phyloP scores from a whole-genome alignment of 768 basidiomycete genomes.

The Tylopilus rubrobrunneus region DNA sequence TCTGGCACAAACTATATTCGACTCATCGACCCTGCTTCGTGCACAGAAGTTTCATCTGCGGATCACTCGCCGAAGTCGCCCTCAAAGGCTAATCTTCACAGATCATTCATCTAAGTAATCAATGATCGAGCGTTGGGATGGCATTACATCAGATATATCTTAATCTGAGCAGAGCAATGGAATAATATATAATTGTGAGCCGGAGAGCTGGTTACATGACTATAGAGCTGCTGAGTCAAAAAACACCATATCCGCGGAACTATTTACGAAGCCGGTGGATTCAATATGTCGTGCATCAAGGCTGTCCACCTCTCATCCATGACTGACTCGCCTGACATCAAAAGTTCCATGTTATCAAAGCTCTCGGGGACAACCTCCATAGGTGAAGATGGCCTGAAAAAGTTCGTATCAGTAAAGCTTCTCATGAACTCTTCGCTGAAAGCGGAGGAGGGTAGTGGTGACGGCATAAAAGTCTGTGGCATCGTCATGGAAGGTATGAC shows the following conservation, averaged over 20 bases:
- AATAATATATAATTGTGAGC: slow-evolving; percentile 1
- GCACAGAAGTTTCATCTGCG: slow-evolving; percentile 22
- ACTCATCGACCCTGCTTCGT: slow-evolving; percentile 18
- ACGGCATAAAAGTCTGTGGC: slow-evolving; percentile 3
- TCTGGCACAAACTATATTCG: slow-evolving; percentile 16
- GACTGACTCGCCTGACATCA: slow-evolving; percentile 54
- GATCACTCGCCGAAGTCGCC: slow-evolving; percentile 20
- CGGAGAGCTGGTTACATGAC: not conserved
- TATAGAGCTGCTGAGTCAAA: not conserved
- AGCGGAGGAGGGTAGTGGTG: not conserved
- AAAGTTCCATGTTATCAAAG: slow-evolving; percentile 31
- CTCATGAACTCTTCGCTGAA: slow-evolving; percentile 21
- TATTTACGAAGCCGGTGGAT: slow-evolving; percentile 26
- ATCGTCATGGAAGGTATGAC: slow-evolving; percentile 2
- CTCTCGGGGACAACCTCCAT: not conserved
- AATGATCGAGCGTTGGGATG: slow-evolving; percentile 21
- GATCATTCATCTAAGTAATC: slow-evolving; percentile 26
- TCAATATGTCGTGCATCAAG: slow-evolving; percentile 59
- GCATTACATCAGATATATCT: slow-evolving; percentile 19
- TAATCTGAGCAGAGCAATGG: slow-evolving; percentile 12
- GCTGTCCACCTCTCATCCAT: slow-evolving; percentile 66
- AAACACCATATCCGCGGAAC: not conserved
- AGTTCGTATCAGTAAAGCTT: slow-evolving; percentile 9
- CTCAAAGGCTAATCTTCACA: slow-evolving; percentile 24
- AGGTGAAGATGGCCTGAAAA: slow-evolving; percentile 14